phyloP scores from a whole-genome alignment of 2,329 filamentous ascomycete species.

The Orbilia ellipsospora region DNA sequence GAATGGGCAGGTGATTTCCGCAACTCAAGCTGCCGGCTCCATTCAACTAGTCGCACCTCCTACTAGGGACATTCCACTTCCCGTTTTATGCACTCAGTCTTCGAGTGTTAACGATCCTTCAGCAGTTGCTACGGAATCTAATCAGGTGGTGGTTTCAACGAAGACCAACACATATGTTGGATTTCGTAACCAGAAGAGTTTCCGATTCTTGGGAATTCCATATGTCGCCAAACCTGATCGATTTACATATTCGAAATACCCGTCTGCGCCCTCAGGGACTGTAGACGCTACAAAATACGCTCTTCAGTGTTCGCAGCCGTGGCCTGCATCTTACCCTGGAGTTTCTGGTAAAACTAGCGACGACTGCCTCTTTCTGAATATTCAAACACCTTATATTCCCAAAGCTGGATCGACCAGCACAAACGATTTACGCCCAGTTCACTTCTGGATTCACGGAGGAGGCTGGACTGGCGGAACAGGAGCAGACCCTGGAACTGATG shows the following conservation, averaged over 20 bases:
- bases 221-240: constrained; percentile 65
- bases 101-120: constrained; percentile 28
- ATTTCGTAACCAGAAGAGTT: constrained; percentile 68
- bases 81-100: constrained; percentile 68
- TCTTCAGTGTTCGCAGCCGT: constrained; percentile 64
- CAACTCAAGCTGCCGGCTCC: constrained; percentile 58
- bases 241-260: constrained; percentile 64
- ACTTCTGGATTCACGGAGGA: constrained; percentile 69
- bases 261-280: constrained; percentile 65
- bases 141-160: constrained; percentile 60
- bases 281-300: constrained; percentile 66
- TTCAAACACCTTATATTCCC: constrained; percentile 65
- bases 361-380: constrained; percentile 67
- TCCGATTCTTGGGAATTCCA: constrained; percentile 67
- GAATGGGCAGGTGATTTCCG: constrained; percentile 62
- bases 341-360: constrained; percentile 61
- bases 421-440: constrained; percentile 64
- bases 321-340: constrained; percentile 9
- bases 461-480: constrained; percentile 68
- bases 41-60: constrained; percentile 61
- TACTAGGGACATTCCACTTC: constrained; percentile 61
- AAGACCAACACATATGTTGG: constrained; percentile 65
- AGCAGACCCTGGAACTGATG: constrained; percentile 65
- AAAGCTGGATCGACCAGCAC: constrained; percentile 57
- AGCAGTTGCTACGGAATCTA: constrained; percentile 60